These are phyloP conservation scores for Pezicula rhizophila DNA, from an alignment of 2,329 filamentous ascomycete genomes.

Conservation along the genomic window DNA sequence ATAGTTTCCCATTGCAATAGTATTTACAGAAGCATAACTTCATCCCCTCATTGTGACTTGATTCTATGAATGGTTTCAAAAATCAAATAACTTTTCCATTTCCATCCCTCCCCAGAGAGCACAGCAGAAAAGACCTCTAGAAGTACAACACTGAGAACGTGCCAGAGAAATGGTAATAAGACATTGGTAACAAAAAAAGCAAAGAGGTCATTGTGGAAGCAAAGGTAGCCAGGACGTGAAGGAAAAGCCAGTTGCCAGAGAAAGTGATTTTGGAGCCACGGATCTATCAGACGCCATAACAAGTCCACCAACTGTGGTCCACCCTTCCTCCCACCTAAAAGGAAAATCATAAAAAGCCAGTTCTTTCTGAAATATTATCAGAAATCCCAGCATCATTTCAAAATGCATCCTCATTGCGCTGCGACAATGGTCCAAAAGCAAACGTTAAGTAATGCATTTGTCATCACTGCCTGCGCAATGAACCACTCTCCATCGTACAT, in stretches of 20 bases:
- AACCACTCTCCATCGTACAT: constrained; percentile 21
- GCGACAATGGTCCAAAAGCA: constrained; percentile 21
- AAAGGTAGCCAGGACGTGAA: constrained; percentile 20
- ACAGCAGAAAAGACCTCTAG: constrained; percentile 28
- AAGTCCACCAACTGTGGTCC: constrained; percentile 14
- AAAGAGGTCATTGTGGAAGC: constrained; percentile 25
- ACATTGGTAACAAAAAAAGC: constrained; percentile 18
- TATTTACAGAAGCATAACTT: no score
- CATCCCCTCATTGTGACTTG: constrained; percentile 1
- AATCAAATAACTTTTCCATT: constrained; percentile 28
- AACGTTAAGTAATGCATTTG: constrained; percentile 20
- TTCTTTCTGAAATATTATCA: constrained; percentile 14
- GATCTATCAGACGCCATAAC: constrained; percentile 19
- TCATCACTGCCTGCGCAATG: constrained; percentile 16
- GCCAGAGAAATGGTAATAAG: constrained; percentile 31
- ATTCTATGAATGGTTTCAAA: constrained; percentile 13
- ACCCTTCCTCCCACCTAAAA: constrained; percentile 22
- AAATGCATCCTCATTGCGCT: constrained; percentile 15
- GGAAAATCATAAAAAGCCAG: constrained; percentile 25
- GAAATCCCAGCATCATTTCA: constrained; percentile 12
- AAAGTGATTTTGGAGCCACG: constrained; percentile 13
- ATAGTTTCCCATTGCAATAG: no score
- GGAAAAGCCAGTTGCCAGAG: constrained; percentile 25
- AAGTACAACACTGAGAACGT: constrained; percentile 30
- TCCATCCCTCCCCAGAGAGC: constrained; percentile 25